Evolutionary conservation across 2,329 filamentous ascomycete species (phyloP), one percentile per base, ranked within the genome.

Genomic region (Madurella mycetomatis): DNA sequence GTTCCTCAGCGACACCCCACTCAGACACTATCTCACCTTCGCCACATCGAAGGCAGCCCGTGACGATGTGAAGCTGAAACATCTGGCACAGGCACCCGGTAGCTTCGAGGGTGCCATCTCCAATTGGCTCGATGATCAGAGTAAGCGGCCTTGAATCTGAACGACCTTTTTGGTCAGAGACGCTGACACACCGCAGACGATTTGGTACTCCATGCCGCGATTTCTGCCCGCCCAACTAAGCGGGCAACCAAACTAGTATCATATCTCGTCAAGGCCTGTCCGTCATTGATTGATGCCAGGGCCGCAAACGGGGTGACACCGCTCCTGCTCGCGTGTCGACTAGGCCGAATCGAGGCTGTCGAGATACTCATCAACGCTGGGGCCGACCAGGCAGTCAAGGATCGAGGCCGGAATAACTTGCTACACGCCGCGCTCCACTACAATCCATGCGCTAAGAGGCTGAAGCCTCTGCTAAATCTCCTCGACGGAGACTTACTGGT

Each of bases 1-100:
- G 82, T 89, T 92, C 67, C 69, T 90, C 52, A 84, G 86, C 54
- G 86, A 89, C 57, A 79, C 82, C 1, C 88, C 90, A 0, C 71
- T 82, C 60, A 77, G 83, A 30, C 75, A 81, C 51, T 94, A 94
- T 64, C 69, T 77, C 25, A 82, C 89, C 44, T 94, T 91, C 65
- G 77, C 74, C 40, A 73, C 74, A 57, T 79, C 84, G 0, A 79
- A 83, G 59, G 68, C 73, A 1, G 80, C 87, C 51, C 76, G 75
- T 56, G 75, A 83, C 19, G 85, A 92, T 58, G 70, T 77, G 49
- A 76, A 82, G 40, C 69, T 92, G 46, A 79, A 82, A 62, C 80
- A 81, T 53, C 72, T 94, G 4, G 77, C 75, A 4, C 72, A 83
- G 46, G 74, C 79, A 0, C 73, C 78, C 13, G 80, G 82, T 2